phyloP scores from a whole-genome alignment of 106 monocot species.

The Allium cepa region DNA sequence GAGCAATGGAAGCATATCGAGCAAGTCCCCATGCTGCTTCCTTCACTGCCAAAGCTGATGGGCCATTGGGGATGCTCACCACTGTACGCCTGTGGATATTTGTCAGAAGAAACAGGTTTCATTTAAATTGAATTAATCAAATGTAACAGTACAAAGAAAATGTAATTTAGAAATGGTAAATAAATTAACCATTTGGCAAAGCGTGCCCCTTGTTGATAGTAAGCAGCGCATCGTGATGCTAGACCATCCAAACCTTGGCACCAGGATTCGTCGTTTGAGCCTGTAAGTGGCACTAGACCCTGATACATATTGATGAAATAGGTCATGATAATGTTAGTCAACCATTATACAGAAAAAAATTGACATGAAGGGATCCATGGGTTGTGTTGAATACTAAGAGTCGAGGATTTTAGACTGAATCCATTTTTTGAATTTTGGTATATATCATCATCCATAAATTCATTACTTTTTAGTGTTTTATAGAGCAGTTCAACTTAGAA shows the following conservation, averaged over 20 bases:
- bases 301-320: conserved; percentile 10
- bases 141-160: too few species aligned
- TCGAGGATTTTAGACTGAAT: too few species aligned
- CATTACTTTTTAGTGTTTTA: neutral
- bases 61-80: conserved; percentile 52
- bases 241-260: conserved; percentile 39
- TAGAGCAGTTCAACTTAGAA: neutral
- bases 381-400: too few species aligned
- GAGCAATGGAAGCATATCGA: conserved; percentile 56
- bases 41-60: conserved; percentile 63
- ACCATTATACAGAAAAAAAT: neutral
- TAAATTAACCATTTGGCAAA: conserved; percentile 31
- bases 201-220: conserved; percentile 46
- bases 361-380: neutral
- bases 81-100: conserved; percentile 15
- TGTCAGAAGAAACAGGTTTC: too few species aligned
- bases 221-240: conserved; percentile 29
- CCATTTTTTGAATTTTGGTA: neutral
- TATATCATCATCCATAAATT: neutral
- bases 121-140: too few species aligned
- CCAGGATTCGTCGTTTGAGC: conserved; percentile 69
- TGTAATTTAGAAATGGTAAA: neutral
- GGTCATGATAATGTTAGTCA: neutral
- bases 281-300: conserved; percentile 90
- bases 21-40: conserved; percentile 71